phyloP scores from a whole-genome alignment of 2,329 filamentous ascomycete species.

The Diaporthe ilicicola region DNA sequence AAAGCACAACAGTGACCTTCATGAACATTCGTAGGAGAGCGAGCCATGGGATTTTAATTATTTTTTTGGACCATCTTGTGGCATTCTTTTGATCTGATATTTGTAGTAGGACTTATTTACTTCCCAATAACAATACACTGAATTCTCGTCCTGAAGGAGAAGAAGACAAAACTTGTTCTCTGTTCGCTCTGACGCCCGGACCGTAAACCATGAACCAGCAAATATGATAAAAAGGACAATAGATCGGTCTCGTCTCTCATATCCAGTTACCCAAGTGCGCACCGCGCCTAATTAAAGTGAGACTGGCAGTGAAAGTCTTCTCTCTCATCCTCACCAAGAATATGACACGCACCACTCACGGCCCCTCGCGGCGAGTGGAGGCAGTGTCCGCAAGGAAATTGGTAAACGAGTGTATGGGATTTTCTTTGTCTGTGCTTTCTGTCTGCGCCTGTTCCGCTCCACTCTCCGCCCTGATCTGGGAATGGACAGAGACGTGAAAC shows the following conservation, averaged over 20 bases:
- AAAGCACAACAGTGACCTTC: no score
- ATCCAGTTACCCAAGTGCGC: slow-evolving; percentile 11
- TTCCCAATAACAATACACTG: slow-evolving; percentile 5
- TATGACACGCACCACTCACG: background rate
- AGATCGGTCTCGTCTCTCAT: slow-evolving; percentile 3
- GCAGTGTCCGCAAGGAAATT: slow-evolving; percentile 17
- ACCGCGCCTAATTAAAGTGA: background rate
- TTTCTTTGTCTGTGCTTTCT: slow-evolving; percentile 25
- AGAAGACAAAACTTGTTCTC: background rate
- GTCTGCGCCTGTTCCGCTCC: slow-evolving; percentile 8
- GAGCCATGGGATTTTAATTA: background rate
- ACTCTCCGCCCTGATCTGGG: slow-evolving; percentile 13
- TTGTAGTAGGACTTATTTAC: background rate
- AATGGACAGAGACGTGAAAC: slow-evolving; percentile 10
- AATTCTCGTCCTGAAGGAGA: background rate
- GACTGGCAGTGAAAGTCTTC: background rate
- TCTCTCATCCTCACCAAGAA: slow-evolving; percentile 1
- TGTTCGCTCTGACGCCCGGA: slow-evolving; percentile 15
- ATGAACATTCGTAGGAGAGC: no score
- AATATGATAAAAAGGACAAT: background rate
- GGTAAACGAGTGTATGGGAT: slow-evolving; percentile 24
- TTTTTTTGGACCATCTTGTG: slow-evolving; percentile 1
- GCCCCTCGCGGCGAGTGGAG: slow-evolving; percentile 8
- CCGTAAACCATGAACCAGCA: slow-evolving; percentile 10
- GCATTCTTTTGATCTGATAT: slow-evolving; percentile 8